A percentile compares a stretch with the other conserved stretches of the same genome.
Conservation (phyloP, 176 grass and related monocot species). For the Aegilops sharonensis region DNA sequence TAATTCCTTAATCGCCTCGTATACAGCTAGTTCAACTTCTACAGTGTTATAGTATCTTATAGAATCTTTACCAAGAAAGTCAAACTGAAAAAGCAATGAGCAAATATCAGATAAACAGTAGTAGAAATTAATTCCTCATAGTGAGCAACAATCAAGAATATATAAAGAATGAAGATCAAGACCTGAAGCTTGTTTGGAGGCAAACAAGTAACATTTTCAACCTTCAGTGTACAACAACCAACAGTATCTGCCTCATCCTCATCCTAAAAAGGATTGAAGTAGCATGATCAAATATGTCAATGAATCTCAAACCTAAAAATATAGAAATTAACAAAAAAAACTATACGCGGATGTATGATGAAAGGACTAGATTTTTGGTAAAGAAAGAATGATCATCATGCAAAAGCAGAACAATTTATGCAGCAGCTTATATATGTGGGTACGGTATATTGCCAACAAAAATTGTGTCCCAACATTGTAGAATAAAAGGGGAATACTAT, state of each 20-base stretch:
- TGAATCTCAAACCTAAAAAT: background rate
- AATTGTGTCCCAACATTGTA: background rate
- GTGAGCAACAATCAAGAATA: background rate
- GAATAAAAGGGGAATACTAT: background rate
- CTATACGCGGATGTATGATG: background rate
- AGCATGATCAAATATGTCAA: background rate
- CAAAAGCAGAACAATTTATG: background rate
- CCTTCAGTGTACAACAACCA: slow-evolving; percentile 90
- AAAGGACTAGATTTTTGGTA: background rate
- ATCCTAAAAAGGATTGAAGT: slow-evolving; percentile 50
- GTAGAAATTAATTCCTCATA: slow-evolving; percentile 13
- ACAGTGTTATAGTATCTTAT: slow-evolving; percentile 91
- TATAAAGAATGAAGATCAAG: slow-evolving; percentile 14
- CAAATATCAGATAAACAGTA: background rate
- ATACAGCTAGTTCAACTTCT: slow-evolving; percentile 75
- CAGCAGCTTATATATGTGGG: background rate
- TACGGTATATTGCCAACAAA: background rate
- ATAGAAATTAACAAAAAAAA: background rate
- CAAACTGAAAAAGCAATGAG: slow-evolving; percentile 57
- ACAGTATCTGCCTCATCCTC: slow-evolving; percentile 97
- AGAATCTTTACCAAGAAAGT: slow-evolving; percentile 99
- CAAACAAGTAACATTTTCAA: slow-evolving; percentile 84
- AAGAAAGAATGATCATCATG: background rate
- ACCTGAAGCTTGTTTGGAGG: slow-evolving; percentile 90
- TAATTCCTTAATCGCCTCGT: slow-evolving; percentile 88